A percentile compares a stretch with the other conserved stretches of the same genome.
phyloP scores from a whole-genome alignment of 371 early-diverging fungal genomes.

The Zopfochytrium polystomum region DNA sequence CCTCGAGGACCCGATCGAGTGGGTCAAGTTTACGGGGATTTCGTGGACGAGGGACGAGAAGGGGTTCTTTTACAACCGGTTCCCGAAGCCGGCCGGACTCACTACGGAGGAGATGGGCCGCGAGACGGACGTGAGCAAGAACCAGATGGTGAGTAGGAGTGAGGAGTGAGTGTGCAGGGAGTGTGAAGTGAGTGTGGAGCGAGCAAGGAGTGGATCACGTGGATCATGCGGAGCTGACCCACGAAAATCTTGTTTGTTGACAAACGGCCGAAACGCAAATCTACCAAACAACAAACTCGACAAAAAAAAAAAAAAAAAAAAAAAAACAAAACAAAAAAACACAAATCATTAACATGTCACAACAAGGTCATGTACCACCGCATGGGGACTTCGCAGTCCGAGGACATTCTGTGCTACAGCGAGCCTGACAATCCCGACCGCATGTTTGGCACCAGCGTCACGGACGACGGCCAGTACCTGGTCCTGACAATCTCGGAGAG shows the following conservation, averaged over 20 bases:
- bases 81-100: conserved; percentile 39
- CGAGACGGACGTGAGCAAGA: conserved; percentile 55
- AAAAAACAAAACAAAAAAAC: no score
- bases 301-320: no score
- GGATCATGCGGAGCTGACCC: no score
- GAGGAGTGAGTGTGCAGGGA: no score
- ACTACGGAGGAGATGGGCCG: conserved; percentile 56
- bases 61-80: conserved; percentile 61
- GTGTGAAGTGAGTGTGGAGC: no score
- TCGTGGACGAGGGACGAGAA: conserved; percentile 60
- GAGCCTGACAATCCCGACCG: conserved; percentile 50
- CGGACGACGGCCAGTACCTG: conserved; percentile 58
- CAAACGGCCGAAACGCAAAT: no score
- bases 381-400: conserved; percentile 54
- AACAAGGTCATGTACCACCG: conserved; percentile 48
- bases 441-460: conserved; percentile 32
- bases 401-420: conserved; percentile 44
- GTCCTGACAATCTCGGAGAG: conserved; percentile 41
- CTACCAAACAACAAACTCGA: no score
- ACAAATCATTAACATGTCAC: no score
- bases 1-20: conserved; percentile 22
- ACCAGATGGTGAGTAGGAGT: conserved; percentile 46
- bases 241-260: no score
- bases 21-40: conserved; percentile 59
- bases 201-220: no score